Percentiles rank a stretch among this genome's conserved stretches.
Evolutionary conservation across 2,329 filamentous ascomycete species (phyloP).

Genomic region (Phaeosphaeria sp.): DNA sequence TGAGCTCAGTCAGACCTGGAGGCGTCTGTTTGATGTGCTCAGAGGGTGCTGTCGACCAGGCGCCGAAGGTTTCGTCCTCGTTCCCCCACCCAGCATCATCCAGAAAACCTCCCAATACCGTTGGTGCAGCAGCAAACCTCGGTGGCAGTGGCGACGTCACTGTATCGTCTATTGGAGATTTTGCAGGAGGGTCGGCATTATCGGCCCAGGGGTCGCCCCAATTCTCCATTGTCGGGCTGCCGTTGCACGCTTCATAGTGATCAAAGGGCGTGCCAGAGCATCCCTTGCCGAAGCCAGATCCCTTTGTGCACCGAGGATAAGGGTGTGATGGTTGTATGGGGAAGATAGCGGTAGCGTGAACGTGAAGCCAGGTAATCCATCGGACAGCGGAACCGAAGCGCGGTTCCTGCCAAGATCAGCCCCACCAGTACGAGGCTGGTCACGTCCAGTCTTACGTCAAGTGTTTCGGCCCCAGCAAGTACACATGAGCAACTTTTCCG

Average conservation of each 20-base stretch:
- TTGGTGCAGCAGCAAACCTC: slow-evolving; percentile 20
- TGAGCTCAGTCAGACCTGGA: neutral
- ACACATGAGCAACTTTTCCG: neutral
- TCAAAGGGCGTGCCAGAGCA: slow-evolving; percentile 36
- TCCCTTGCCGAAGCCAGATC: slow-evolving; percentile 17
- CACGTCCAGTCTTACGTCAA: neutral
- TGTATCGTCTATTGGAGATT: slow-evolving; percentile 30
- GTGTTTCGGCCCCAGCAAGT: neutral
- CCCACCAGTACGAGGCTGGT: neutral
- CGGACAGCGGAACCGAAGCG: slow-evolving; percentile 6
- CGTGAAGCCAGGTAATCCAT: slow-evolving; percentile 10
- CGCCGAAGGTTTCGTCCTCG: slow-evolving; percentile 38
- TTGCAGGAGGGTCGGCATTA: slow-evolving; percentile 32
- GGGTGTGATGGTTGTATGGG: neutral
- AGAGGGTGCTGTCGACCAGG: slow-evolving; percentile 30
- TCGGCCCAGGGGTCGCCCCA: slow-evolving; percentile 52
- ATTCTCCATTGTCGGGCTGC: slow-evolving; percentile 46
- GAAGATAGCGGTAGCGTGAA: neutral
- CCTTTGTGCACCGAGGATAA: too few species aligned
- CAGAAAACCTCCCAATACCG: slow-evolving; percentile 38
- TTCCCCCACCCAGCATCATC: slow-evolving; percentile 47
- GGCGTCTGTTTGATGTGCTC: slow-evolving; percentile 4
- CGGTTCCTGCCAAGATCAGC: slow-evolving; percentile 16
- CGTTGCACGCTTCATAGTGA: slow-evolving; percentile 46
- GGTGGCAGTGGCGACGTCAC: slow-evolving; percentile 27